These are phyloP conservation scores for Cyclotella sp. DNA, from an alignment of 108 stramenopile species.

Conservation along the genomic window DNA sequence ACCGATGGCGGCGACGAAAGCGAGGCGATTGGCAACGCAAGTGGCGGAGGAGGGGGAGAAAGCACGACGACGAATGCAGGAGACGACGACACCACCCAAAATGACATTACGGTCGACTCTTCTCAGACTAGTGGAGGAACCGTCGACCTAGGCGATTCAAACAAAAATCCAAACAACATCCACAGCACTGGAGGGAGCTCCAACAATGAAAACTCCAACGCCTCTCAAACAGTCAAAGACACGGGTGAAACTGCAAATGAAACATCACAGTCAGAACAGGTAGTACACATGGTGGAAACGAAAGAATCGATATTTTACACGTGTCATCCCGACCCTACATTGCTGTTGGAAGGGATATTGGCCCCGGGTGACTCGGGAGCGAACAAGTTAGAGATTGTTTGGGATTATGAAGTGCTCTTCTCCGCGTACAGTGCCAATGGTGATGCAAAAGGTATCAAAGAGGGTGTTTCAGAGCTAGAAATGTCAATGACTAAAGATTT, in stretches of 20 bases:
- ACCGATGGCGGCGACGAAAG: neutral
- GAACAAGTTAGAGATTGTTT: neutral
- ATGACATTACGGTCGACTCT: neutral
- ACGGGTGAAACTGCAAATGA: neutral
- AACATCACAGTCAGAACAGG: neutral
- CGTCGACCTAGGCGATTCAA: neutral
- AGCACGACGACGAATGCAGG: neutral
- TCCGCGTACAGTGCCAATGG: neutral
- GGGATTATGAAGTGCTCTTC: slow-evolving; percentile 12
- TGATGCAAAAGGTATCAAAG: neutral
- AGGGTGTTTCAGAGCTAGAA: neutral
- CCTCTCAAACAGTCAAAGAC: neutral
- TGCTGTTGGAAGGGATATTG: slow-evolving; percentile 2
- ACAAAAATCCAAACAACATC: neutral
- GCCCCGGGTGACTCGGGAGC: neutral
- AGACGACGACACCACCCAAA: neutral
- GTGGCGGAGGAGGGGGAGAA: neutral
- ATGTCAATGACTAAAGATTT: slow-evolving; percentile 2
- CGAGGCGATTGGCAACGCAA: neutral
- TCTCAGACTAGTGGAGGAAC: neutral
- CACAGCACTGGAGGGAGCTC: neutral
- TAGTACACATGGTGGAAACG: neutral
- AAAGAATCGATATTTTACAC: slow-evolving; percentile 13
- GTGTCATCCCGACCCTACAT: slow-evolving; percentile 16
- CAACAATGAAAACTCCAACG: neutral